Base-by-base conservation (phyloP, 768 basidiomycete species). In the Serendipita indica region DNA sequence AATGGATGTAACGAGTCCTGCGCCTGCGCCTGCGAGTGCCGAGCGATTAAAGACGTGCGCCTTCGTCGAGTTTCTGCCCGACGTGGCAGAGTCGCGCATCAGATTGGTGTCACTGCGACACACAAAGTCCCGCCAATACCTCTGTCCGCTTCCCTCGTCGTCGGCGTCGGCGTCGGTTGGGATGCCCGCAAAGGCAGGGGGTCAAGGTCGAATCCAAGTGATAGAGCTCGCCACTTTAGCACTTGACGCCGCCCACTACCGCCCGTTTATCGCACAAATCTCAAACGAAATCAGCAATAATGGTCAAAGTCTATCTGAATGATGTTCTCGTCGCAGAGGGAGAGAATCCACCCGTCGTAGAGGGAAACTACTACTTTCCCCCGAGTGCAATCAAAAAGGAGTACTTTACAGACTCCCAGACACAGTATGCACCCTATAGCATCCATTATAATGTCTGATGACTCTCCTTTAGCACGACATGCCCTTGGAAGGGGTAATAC, bases 1-100 rank as follows among this genome's bases (percentile, higher is more conserved):
- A 62, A 98, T 76, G 70, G 86, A 88, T 56, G 90, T 86, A 63
- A 91, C 84, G 62, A 99, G 76, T 60, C 96, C 96, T 58, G 94
- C 91, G 30, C 91, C 91, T 34, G 94, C 94, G 59, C 96, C 96
- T 68, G 96, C 90, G 32, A 73, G 49, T 25, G 49, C 30, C 20
- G 49, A 54, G 16, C 49, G 49, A 54, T 54, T 54, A 32, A 54
- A 60, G 69, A 73, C 72, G 33, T 27, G 49, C 30, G 49, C 6
- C n/a, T n/a, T 27, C n/a, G 30, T 27, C 16, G 5, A n/a, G 2
- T 5, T 7, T n/a, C n/a, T n/a, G n/a, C n/a, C n/a, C n/a, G n/a
- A n/a, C 69, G 70, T 62, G 72, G 65, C 14, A 60, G 62, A 58
- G 63, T 65, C 57, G 13, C 46, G 58, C 32, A 59, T 45, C 54